phyloP scores from a whole-genome alignment of 2,329 filamentous ascomycete genomes.

The Anisogramma anomala region DNA sequence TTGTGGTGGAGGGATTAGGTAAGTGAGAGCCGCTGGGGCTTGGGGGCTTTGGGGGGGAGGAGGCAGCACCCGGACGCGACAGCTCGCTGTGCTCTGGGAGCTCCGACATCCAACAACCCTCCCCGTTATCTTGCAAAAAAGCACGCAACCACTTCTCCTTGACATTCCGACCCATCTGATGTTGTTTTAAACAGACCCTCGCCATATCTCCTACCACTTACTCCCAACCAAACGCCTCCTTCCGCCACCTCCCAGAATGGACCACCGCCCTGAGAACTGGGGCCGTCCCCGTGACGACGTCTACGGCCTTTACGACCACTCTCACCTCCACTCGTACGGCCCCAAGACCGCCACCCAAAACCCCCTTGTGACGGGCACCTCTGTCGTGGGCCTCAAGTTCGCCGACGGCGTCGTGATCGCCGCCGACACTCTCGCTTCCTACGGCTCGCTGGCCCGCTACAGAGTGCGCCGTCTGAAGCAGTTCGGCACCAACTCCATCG shows the following conservation, averaged over 20 bases:
- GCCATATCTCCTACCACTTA: not conserved
- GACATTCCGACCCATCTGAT: too few relatives aligned
- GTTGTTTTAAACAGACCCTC: not conserved
- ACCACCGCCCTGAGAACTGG: constrained; percentile 63
- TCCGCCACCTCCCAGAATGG: constrained; percentile 35
- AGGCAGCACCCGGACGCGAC: too few relatives aligned
- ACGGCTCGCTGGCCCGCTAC: constrained; percentile 93
- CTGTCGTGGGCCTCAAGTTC: constrained; percentile 90
- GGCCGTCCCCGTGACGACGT: constrained; percentile 86
- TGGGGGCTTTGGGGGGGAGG: too few relatives aligned
- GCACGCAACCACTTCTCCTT: too few relatives aligned
- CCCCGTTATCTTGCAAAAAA: too few relatives aligned
- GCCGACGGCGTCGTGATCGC: constrained; percentile 93
- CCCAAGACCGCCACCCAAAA: constrained; percentile 82
- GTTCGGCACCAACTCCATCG: constrained; percentile 72
- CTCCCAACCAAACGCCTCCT: not conserved
- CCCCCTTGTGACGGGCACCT: constrained; percentile 92
- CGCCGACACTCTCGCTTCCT: constrained; percentile 94
- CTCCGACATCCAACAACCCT: not conserved
- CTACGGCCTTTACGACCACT: constrained; percentile 84
- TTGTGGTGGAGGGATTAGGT: too few relatives aligned
- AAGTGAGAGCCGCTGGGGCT: too few relatives aligned
- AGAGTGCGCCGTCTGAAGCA: too few relatives aligned
- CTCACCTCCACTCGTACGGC: constrained; percentile 60
- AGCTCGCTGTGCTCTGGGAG: too few relatives aligned